Conservation (phyloP, 176 grass and related monocot genomes). For the Alloteropsis semialata region DNA sequence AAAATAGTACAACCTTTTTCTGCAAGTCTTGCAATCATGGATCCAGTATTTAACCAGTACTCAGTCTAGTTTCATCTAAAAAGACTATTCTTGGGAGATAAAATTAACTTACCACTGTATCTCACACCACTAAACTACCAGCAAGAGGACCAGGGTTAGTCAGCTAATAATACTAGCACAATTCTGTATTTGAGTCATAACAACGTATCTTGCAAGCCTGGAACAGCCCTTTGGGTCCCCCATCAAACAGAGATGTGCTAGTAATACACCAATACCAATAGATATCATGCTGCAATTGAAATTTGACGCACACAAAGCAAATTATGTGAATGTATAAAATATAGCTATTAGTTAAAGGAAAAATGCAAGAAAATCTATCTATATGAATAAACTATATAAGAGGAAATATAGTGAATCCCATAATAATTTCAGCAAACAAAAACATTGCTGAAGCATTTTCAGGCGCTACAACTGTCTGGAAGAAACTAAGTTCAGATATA, state of each 20-base stretch:
- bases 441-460: neutral
- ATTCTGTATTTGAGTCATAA: neutral
- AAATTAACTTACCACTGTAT: neutral
- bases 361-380: neutral
- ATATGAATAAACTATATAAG: neutral
- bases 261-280: neutral
- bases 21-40: neutral
- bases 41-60: neutral
- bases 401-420: neutral
- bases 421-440: slow-evolving; percentile 1
- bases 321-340: neutral
- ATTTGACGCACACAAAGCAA: neutral
- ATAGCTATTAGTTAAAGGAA: neutral
- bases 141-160: neutral
- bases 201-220: neutral
- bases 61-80: neutral
- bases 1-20: neutral
- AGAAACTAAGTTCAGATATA: neutral
- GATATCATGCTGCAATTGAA: neutral
- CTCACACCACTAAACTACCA: neutral
- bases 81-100: neutral
- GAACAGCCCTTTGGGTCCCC: neutral
- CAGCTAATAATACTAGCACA: neutral
- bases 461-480: neutral
- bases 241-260: neutral